Evolutionary conservation across 441 rosid species (phyloP).

Genomic region (Bruguiera hainesii): DNA sequence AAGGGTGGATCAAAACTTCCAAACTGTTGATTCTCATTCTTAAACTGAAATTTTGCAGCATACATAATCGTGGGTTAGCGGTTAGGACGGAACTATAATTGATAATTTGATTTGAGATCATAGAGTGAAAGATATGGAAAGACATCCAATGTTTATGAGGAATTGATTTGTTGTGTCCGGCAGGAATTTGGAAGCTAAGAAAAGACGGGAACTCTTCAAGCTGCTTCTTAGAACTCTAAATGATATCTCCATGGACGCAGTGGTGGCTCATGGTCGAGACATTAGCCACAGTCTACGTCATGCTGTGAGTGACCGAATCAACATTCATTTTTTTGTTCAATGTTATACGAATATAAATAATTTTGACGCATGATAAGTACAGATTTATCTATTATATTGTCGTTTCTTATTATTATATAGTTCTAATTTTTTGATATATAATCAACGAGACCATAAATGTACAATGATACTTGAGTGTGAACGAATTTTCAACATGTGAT

Average conservation of each 20-base stretch:
- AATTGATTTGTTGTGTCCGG: background rate
- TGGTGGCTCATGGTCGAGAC: slow-evolving; percentile 55
- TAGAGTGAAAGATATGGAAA: background rate
- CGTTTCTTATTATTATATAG: no score
- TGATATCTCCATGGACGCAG: slow-evolving; percentile 53
- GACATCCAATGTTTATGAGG: background rate
- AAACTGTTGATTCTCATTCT: no score
- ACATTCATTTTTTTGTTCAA: background rate
- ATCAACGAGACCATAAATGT: no score
- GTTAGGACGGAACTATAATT: background rate
- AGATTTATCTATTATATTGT: background rate
- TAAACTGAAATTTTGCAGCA: no score
- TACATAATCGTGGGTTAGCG: no score
- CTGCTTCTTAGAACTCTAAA: slow-evolving; percentile 48
- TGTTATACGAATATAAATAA: no score
- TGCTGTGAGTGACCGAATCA: slow-evolving; percentile 42
- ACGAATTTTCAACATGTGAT: no score
- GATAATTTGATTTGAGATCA: background rate
- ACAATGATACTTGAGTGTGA: no score
- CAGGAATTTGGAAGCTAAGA: slow-evolving; percentile 37
- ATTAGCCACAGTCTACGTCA: slow-evolving; percentile 42
- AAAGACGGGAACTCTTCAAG: slow-evolving; percentile 36
- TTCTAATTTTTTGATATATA: no score
- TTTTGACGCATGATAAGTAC: background rate
- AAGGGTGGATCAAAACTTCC: no score